These are phyloP conservation scores for Solanum piurae DNA, from an alignment of 257 asterid genomes.

Conservation along the genomic window DNA sequence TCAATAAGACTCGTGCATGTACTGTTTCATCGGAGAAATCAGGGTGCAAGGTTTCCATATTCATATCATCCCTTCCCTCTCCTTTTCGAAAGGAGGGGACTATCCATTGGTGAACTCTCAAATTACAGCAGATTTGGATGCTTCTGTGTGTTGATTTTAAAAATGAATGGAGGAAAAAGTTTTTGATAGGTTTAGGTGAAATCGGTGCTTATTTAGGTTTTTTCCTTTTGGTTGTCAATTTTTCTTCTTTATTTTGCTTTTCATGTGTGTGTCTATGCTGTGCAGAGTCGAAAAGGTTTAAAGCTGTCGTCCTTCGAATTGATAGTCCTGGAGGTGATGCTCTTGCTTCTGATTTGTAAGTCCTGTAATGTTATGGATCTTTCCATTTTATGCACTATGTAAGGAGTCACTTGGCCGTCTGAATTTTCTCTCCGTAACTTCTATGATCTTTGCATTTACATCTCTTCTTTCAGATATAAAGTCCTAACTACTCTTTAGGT, in stretches of 20 bases:
- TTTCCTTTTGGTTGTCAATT: not conserved
- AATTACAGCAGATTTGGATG: not conserved
- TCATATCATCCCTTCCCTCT: not conserved
- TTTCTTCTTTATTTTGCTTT: not conserved
- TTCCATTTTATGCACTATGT: not conserved
- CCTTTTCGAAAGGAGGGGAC: not conserved
- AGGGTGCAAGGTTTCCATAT: not conserved
- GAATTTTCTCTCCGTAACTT: not conserved
- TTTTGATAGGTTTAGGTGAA: not conserved
- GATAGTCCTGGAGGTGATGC: conserved; percentile 99
- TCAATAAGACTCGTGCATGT: not conserved
- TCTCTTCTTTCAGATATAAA: not conserved
- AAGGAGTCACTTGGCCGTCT: not conserved
- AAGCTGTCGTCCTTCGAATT: conserved; percentile 84
- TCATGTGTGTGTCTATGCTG: not conserved
- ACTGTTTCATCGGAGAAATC: not conserved
- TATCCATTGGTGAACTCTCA: not conserved
- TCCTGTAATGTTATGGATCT: not conserved
- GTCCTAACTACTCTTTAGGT: not conserved
- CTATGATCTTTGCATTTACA: not conserved
- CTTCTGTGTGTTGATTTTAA: not conserved
- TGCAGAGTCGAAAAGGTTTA: conserved; percentile 80
- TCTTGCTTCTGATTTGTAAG: conserved; percentile 99
- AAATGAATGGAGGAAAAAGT: not conserved
- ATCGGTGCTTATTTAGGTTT: not conserved